Evolutionary conservation across 768 basidiomycete species (phyloP).

Genomic region (Cytidiella melzeri): DNA sequence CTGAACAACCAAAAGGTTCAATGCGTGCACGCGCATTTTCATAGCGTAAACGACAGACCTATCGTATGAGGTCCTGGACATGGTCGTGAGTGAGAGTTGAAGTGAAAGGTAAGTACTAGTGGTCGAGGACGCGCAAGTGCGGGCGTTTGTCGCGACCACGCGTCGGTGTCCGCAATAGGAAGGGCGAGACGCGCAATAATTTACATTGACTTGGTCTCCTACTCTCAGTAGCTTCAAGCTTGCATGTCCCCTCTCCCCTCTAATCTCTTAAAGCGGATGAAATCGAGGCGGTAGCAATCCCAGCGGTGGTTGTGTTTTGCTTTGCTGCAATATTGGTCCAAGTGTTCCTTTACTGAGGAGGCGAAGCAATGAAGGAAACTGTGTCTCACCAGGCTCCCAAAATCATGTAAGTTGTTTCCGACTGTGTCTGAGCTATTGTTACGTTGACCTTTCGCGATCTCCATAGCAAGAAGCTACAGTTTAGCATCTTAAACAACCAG

Average conservation of each 20-base stretch:
- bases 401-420: conserved; percentile 55
- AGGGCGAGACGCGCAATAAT: background rate
- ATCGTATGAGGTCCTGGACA: conserved; percentile 95
- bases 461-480: conserved; percentile 89
- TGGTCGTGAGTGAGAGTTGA: conserved; percentile 28
- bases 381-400: conserved; percentile 77
- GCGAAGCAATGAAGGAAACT: conserved; percentile 63
- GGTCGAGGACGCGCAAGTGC: conserved; percentile 58
- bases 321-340: no score
- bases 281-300: no score
- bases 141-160: conserved; percentile 27
- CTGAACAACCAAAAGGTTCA: conserved; percentile 27
- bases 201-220: no score
- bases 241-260: no score
- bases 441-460: conserved; percentile 1
- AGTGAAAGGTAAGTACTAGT: conserved; percentile 19
- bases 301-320: no score
- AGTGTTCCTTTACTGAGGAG: no score
- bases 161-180: conserved; percentile 12
- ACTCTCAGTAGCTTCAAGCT: no score
- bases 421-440: background rate
- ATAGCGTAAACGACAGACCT: conserved; percentile 36
- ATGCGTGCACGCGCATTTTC: background rate
- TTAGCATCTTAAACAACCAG: conserved; percentile 88
- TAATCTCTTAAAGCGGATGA: no score